phyloP scores from a whole-genome alignment of 495 filamentous ascomycete genomes.

The Trichoderma orchidacearum region DNA sequence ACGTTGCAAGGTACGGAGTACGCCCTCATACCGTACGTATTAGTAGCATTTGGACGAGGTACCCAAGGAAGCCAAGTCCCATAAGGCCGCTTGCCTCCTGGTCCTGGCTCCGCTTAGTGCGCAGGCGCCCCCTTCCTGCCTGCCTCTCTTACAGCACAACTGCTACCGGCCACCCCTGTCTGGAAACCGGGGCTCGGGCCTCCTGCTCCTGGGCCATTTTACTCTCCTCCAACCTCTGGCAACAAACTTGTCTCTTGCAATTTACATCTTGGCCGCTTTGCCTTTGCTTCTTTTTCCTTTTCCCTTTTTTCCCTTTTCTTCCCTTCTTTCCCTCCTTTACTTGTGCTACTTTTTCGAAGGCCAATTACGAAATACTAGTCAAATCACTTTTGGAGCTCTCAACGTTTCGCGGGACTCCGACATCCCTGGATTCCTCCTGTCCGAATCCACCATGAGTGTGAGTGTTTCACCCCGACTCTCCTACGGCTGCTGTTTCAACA shows the following conservation, averaged over 20 bases:
- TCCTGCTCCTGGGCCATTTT: constrained; percentile 18
- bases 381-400: neutral
- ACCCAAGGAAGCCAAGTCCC: neutral
- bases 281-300: neutral
- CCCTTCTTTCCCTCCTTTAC: neutral
- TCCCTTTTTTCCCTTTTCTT: neutral
- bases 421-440: constrained; percentile 7
- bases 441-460: constrained; percentile 29
- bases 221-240: neutral
- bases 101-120: neutral
- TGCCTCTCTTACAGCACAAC: neutral
- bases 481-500: constrained; percentile 1
- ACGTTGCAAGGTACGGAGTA: too few relatives aligned
- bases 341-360: neutral
- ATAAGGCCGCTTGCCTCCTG: neutral
- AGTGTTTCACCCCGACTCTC: constrained; percentile 17
- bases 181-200: neutral
- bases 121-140: neutral
- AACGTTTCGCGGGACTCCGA: constrained; percentile 2
- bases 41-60: too few relatives aligned
- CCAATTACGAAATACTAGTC: too few relatives aligned
- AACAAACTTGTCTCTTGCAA: neutral
- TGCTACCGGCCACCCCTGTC: too few relatives aligned
- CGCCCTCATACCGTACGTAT: neutral
- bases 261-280: neutral